These are phyloP conservation scores for Coemansia sp. DNA, from an alignment of 192 early-diverging fungal species.

Conservation along the genomic window DNA sequence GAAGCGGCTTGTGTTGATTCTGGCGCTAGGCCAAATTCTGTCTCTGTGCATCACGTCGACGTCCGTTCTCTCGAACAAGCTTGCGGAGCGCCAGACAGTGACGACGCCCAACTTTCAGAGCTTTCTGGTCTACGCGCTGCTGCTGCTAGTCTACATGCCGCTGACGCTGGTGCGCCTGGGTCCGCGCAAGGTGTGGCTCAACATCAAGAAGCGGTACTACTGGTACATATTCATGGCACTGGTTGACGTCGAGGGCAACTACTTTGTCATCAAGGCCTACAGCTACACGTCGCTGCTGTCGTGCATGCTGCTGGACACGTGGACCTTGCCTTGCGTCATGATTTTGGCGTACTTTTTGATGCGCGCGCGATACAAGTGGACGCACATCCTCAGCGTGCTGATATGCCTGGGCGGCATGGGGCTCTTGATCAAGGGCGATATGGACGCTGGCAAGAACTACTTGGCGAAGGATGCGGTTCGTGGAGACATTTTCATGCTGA, in stretches of 20 bases:
- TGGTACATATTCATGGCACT: conserved; percentile 63
- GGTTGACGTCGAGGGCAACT: conserved; percentile 81
- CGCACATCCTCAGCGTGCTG: conserved; percentile 68
- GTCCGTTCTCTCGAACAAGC: conserved; percentile 63
- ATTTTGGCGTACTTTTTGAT: conserved; percentile 66
- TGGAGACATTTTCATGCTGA: conserved; percentile 70
- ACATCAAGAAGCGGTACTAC: conserved; percentile 42
- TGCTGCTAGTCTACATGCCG: conserved; percentile 54
- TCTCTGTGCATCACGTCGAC: conserved; percentile 77
- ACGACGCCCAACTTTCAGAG: conserved; percentile 70
- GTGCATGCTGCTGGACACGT: conserved; percentile 75
- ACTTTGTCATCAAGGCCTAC: conserved; percentile 76
- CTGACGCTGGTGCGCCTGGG: conserved; percentile 45
- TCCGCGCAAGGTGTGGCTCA: conserved; percentile 33
- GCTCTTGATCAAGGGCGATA: conserved; percentile 64
- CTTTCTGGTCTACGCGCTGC: conserved; percentile 63
- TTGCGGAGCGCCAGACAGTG: conserved; percentile 56
- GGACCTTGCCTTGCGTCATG: conserved; percentile 74
- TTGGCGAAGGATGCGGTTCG: conserved; percentile 56
- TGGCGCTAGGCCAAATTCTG: conserved; percentile 62
- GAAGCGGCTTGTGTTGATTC: conserved; percentile 50
- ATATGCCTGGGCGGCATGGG: conserved; percentile 69
- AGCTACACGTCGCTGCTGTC: conserved; percentile 73
- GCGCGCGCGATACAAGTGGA: conserved; percentile 60
- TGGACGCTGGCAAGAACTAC: conserved; percentile 61